These are phyloP conservation scores for Lyophyllum shimeji DNA, from an alignment of 768 basidiomycete genomes.

Conservation along the genomic window DNA sequence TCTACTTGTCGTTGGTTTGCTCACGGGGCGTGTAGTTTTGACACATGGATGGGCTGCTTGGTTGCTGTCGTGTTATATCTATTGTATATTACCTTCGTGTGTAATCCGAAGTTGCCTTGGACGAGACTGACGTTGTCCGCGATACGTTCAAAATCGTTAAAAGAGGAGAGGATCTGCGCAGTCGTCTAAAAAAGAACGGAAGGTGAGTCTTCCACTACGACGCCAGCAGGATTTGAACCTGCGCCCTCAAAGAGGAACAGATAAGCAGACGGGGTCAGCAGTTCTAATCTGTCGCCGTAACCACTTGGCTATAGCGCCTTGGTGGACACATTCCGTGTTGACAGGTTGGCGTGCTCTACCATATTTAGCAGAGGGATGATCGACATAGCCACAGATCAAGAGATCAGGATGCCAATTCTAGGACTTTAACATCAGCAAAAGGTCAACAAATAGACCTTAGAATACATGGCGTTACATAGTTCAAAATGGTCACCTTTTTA, in stretches of 20 bases:
- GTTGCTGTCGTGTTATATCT: slow-evolving; percentile 4
- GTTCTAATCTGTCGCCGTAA: slow-evolving; percentile 77
- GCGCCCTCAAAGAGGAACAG: no score
- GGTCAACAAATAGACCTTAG: no score
- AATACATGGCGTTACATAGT: no score
- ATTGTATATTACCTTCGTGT: background rate
- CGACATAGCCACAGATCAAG: no score
- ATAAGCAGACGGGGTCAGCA: slow-evolving; percentile 32
- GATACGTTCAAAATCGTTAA: no score
- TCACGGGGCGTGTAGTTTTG: slow-evolving; percentile 5
- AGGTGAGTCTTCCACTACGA: slow-evolving; percentile 38
- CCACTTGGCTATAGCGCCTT: slow-evolving; percentile 74
- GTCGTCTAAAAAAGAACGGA: background rate
- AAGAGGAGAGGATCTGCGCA: background rate
- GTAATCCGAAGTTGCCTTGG: background rate
- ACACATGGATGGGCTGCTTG: background rate
- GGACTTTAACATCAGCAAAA: no score
- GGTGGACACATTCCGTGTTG: no score
- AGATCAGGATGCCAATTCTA: no score
- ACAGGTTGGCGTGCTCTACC: no score
- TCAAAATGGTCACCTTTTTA: no score
- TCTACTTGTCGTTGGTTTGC: background rate
- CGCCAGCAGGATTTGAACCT: no score
- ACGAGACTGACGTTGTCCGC: background rate
- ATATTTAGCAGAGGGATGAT: no score